Evolutionary conservation across 192 early-diverging fungal genomes (phyloP), one percentile per base, ranked within the genome.

Genomic region (Radiomyces spectabilis): DNA sequence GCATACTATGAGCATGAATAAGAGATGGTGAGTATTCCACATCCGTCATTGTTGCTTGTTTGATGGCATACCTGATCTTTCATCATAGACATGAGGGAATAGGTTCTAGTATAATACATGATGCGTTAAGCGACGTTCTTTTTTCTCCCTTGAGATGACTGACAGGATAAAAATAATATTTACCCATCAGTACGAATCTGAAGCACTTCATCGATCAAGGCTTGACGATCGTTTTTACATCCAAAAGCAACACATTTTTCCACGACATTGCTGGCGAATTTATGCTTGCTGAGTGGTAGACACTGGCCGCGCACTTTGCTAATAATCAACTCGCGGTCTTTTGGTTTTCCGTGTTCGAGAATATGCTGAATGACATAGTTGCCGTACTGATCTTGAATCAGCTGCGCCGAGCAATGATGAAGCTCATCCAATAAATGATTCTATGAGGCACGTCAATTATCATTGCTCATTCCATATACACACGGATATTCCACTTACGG

Each of bases 301-400:
- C 96, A 89, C 42, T 95, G 86, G 1, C 95, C 95, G 7, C 83
- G 81, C 33, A 98, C 86, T 61, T 95, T 93, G 39, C 78, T 76
- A 31, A 93, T 84, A 6, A 98, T 87, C 37, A 88, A 64, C 1
- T 76, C 75, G 67, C 94, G 93, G 71, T 98, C 95, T 4, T 71
- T 76, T 4, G 85, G 83, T 53, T 88, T 87, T 34, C 95, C 94
- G 43, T 85, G 85, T 68, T 98, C 95, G 34, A 98, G 80, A 22
- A 98, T 89, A 57, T 98, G 95, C 71, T 98, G 95, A 57, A 98
- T 95, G 8, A 97, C 95, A 71, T 98, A 98, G 76, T 98, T 98
- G 53, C 95, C 95, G 60, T 98, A 98, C 69, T 96, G 94, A 55
- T 98, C 94, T 70, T 94, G 92, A 15, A 98, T 92, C 24, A 98